phyloP scores from a whole-genome alignment of 176 grass and related monocot species.

The Miscanthus lutarioriparius region DNA sequence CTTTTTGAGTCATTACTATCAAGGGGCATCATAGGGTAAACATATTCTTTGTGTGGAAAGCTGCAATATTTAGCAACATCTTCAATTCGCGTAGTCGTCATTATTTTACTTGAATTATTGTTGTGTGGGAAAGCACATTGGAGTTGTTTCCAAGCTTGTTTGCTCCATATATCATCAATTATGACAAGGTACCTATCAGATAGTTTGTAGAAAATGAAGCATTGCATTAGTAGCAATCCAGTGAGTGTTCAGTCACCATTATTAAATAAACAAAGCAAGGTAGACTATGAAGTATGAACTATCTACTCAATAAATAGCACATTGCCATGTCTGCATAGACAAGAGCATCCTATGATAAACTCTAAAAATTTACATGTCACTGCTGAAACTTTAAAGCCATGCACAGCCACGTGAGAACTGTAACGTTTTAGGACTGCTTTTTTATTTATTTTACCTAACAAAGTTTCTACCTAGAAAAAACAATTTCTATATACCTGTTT shows the following conservation, averaged over 20 bases:
- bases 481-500: neutral
- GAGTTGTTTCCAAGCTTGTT: conserved; percentile 21
- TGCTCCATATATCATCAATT: conserved; percentile 52
- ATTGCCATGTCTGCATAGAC: neutral
- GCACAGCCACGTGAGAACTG: neutral
- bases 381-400: neutral
- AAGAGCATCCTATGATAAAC: conserved; percentile 5
- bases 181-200: conserved; percentile 26
- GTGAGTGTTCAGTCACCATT: neutral
- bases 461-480: neutral
- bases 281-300: neutral
- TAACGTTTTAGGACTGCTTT: neutral
- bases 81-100: conserved; percentile 34
- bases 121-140: conserved; percentile 31
- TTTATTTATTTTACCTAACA: neutral
- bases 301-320: neutral
- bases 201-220: neutral
- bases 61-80: conserved; percentile 33
- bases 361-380: neutral
- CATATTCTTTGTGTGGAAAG: conserved; percentile 3
- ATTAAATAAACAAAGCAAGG: neutral
- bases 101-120: conserved; percentile 27
- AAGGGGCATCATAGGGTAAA: conserved; percentile 25
- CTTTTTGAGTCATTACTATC: neutral
- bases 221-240: neutral